Evolutionary conservation across 495 filamentous ascomycete species (phyloP), one percentile per base, ranked within the genome.

Genomic region (Thermothielavioides terrestris): DNA sequence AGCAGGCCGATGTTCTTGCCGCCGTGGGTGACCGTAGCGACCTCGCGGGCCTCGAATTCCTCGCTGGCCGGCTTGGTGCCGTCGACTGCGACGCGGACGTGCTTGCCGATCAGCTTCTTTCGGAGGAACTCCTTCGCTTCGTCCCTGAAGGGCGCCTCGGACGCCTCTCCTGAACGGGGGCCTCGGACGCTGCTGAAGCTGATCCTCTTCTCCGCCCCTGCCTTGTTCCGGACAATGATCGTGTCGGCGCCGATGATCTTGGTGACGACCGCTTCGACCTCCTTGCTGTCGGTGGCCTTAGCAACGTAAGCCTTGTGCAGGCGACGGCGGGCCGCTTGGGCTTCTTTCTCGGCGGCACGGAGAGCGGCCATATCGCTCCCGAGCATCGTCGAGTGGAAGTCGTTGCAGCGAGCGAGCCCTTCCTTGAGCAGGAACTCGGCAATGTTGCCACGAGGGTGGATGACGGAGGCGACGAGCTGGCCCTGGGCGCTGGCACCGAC

Each of bases 91-190:
- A 95, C 76, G 64, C 81, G 82, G 36, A 97, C 89, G 58, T 94
- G 86, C 70, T 99, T 99, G 30, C 88, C 94, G 59, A 99, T 97
- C 5, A 96, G 67, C 61, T 81, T 86, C 75, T 95, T 96, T 30
- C 94, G 80, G 53, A 97, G 68, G 62, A 86, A 97, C 65, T 99
- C 94, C 72, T 97, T 97, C 14, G 94, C 91, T 56, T 96, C 91
- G 10, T 91, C 84, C 48, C 80, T 77, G 67, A 88, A 97, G 2
- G 89, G 90, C 14, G 86, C 77, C 66, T 97, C 76, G 6, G 67
- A 59, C 4, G 70, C 57, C 49, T 80, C 77, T 23, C 64, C 67
- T 6, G 63, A 52, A 54, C 95, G 89, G 14, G 94, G 94, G 36
- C 92, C 91, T 35, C 94, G 80, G 48, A 95, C 79, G 62, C 90